Evolutionary conservation across 1,139 yeast genomes (phyloP).

Genomic region (Sugiyamaella xylanicola): DNA sequence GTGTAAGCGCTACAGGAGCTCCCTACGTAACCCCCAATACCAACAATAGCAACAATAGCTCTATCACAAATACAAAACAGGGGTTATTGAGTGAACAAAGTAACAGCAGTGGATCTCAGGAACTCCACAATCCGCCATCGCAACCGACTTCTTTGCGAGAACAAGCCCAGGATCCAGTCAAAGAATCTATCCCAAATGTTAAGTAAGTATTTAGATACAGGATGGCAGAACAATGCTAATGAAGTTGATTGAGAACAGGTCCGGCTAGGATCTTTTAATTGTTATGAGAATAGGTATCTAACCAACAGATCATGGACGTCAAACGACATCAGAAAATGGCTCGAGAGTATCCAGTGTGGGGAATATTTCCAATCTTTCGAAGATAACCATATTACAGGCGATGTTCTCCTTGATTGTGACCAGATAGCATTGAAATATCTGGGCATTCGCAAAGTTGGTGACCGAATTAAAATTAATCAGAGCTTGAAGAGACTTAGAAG

Average conservation of each 20-base stretch:
- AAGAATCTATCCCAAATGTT: constrained; percentile 5
- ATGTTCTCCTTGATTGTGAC: constrained; percentile 66
- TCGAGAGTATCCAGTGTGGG: constrained; percentile 41
- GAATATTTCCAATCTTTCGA: constrained; percentile 39
- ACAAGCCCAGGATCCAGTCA: constrained; percentile 7
- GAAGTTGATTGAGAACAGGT: neutral
- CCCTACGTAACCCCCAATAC: neutral
- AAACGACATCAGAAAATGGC: constrained; percentile 43
- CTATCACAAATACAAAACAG: too few species aligned
- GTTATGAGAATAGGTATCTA: constrained; percentile 10
- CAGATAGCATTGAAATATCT: constrained; percentile 67
- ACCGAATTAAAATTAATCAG: constrained; percentile 65
- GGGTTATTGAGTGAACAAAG: too few species aligned
- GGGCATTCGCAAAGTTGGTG: constrained; percentile 81
- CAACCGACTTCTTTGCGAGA: too few species aligned
- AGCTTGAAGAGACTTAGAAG: constrained; percentile 44
- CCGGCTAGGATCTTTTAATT: constrained; percentile 2
- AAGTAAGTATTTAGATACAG: constrained; percentile 8
- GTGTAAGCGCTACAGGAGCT: neutral
- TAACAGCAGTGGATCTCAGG: neutral
- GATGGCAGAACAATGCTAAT: neutral
- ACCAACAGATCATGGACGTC: constrained; percentile 35
- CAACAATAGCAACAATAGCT: neutral
- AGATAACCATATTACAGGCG: constrained; percentile 59
- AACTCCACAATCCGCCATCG: constrained; percentile 16